Evolutionary conservation across 768 basidiomycete species (phyloP).

Genomic region (Tricholoma hemisulphureum): DNA sequence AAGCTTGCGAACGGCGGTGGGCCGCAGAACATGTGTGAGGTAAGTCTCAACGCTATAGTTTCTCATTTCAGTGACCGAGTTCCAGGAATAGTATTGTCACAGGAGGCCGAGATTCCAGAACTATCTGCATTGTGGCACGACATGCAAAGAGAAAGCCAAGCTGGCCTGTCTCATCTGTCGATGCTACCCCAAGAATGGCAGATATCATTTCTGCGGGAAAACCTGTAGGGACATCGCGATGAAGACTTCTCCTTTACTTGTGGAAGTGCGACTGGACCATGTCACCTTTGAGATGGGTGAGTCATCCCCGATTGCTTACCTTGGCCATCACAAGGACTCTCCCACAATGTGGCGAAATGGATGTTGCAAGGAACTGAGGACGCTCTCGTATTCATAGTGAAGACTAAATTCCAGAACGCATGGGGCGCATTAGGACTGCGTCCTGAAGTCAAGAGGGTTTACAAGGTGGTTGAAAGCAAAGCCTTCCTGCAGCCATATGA

Average conservation of each 20-base stretch:
- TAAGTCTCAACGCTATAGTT: slow-evolving; percentile 4
- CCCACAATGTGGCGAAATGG: slow-evolving; percentile 6
- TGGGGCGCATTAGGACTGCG: background rate
- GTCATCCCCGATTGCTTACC: background rate
- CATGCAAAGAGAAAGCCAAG: slow-evolving; percentile 23
- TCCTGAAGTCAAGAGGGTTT: slow-evolving; percentile 16
- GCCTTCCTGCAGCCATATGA: slow-evolving; percentile 4
- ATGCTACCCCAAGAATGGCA: background rate
- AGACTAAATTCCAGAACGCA: background rate
- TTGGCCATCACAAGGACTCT: background rate
- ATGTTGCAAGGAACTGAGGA: slow-evolving; percentile 10
- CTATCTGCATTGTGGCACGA: slow-evolving; percentile 24
- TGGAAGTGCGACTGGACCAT: slow-evolving; percentile 10
- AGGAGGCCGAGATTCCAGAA: slow-evolving; percentile 17
- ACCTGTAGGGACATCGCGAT: background rate
- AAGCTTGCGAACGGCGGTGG: slow-evolving; percentile 9
- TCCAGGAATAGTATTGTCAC: slow-evolving; percentile 17
- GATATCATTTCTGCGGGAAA: background rate
- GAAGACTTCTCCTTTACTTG: slow-evolving; percentile 5
- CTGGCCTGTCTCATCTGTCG: background rate
- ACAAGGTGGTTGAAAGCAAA: slow-evolving; percentile 9
- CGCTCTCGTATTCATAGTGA: background rate
- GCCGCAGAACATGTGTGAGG: slow-evolving; percentile 20
- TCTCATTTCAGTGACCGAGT: background rate
- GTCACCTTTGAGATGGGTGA: slow-evolving; percentile 1